These are phyloP conservation scores for Aspergillus costaricaensis DNA, from an alignment of 2,329 filamentous ascomycete genomes.

Conservation along the genomic window DNA sequence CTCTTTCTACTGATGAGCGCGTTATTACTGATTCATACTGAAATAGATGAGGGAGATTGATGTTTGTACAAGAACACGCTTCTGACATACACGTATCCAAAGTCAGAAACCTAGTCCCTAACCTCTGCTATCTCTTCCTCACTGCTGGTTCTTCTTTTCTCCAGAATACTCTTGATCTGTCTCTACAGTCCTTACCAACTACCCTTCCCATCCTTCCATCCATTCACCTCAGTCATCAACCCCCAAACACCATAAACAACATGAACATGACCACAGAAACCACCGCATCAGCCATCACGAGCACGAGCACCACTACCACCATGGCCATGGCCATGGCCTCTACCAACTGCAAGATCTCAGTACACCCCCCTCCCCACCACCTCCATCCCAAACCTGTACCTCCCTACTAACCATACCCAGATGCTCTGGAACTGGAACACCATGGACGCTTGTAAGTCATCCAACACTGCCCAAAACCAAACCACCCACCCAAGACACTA, in stretches of 20 bases:
- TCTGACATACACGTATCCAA: too few species aligned
- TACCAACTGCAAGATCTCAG: constrained; percentile 31
- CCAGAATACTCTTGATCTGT: too few species aligned
- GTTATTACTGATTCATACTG: too few species aligned
- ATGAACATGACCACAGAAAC: constrained; percentile 15
- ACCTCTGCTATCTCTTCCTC: too few species aligned
- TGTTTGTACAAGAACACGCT: too few species aligned
- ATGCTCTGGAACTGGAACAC: constrained; percentile 37
- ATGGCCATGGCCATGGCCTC: constrained; percentile 34
- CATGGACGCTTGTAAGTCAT: constrained; percentile 25
- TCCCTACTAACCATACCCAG: constrained; percentile 14
- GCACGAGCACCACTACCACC: constrained; percentile 2
- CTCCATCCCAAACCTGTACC: background rate
- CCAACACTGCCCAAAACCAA: background rate
- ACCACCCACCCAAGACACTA: background rate
- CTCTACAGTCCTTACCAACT: too few species aligned
- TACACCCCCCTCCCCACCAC: constrained; percentile 7
- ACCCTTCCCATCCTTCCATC: background rate
- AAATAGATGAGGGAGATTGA: too few species aligned
- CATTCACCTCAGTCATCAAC: background rate
- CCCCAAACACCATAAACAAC: background rate
- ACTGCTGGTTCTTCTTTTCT: too few species aligned
- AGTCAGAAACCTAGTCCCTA: too few species aligned
- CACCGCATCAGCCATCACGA: constrained; percentile 9
- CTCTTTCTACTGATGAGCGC: too few species aligned